These are phyloP conservation scores for Lactifluus volemus DNA, from an alignment of 768 basidiomycete genomes.

Conservation along the genomic window DNA sequence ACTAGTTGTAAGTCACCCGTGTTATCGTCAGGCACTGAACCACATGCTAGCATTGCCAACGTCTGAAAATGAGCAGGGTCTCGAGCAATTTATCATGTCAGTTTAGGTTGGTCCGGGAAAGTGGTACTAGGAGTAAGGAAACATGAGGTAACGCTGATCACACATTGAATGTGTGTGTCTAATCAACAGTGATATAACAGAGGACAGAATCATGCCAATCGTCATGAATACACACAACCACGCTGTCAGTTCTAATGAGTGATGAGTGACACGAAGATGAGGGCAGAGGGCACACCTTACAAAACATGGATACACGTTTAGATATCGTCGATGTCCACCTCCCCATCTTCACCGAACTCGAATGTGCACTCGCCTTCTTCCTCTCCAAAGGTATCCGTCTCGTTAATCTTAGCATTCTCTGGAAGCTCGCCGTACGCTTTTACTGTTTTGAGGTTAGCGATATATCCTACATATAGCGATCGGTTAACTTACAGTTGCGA, in stretches of 20 bases:
- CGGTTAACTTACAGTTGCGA: slow-evolving; percentile 48
- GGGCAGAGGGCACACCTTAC: slow-evolving; percentile 8
- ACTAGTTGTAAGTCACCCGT: not conserved
- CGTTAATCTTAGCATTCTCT: slow-evolving; percentile 94
- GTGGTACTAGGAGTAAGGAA: not conserved
- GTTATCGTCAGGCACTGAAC: not conserved
- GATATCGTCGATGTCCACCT: slow-evolving; percentile 87
- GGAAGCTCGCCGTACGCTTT: slow-evolving; percentile 98
- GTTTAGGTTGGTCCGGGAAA: not conserved
- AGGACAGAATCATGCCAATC: slow-evolving; percentile 6
- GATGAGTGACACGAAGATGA: not conserved
- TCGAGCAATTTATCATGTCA: not conserved
- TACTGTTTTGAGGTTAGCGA: slow-evolving; percentile 36
- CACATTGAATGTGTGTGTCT: slow-evolving; percentile 13
- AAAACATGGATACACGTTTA: slow-evolving; percentile 31
- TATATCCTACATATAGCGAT: not conserved
- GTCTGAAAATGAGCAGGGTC: not conserved
- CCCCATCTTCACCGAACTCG: slow-evolving; percentile 84
- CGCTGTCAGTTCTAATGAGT: not conserved
- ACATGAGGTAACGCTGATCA: not conserved
- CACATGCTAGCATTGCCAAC: not conserved
- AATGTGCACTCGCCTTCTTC: slow-evolving; percentile 85
- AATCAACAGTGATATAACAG: slow-evolving; percentile 16
- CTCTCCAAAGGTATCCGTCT: slow-evolving; percentile 88
- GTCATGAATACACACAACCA: slow-evolving; percentile 18